Conservation (phyloP, 768 basidiomycete species). For the Roridomyces roridus region DNA sequence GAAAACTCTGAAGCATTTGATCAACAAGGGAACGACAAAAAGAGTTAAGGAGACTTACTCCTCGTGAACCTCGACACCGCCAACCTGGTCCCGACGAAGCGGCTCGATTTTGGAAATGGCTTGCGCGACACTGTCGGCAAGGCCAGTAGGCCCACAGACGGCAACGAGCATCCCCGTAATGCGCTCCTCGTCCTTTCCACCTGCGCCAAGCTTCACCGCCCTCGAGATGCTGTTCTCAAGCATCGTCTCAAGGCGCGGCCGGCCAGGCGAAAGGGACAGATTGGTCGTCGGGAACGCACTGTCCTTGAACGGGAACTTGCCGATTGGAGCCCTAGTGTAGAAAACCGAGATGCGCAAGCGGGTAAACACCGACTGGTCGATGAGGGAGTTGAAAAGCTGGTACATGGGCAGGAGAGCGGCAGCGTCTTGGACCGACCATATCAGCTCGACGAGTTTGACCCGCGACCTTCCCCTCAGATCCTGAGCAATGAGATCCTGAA, state of each 20-base stretch:
- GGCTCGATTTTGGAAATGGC: conserved; percentile 41
- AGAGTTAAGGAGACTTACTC: conserved; percentile 24
- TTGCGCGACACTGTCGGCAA: conserved; percentile 42
- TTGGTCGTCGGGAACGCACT: conserved; percentile 35
- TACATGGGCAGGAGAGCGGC: conserved; percentile 41
- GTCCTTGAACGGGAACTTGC: conserved; percentile 36
- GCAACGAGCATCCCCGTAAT: conserved; percentile 46
- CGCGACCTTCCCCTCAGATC: conserved; percentile 40
- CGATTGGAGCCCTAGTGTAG: conserved; percentile 45
- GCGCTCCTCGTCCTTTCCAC: conserved; percentile 28
- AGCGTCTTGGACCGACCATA: conserved; percentile 55
- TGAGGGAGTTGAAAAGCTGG: conserved; percentile 42
- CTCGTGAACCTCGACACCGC: conserved; percentile 50
- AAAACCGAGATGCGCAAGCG: conserved; percentile 44
- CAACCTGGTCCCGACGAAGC: conserved; percentile 39
- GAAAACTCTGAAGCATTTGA: conserved; percentile 1
- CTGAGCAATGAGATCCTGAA: conserved; percentile 54
- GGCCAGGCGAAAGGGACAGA: conserved; percentile 45
- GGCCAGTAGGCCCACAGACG: conserved; percentile 48
- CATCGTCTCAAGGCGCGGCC: conserved; percentile 46
- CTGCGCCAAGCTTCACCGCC: conserved; percentile 37
- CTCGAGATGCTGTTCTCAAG: conserved; percentile 40
- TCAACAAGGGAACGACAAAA: neutral
- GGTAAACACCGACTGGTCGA: conserved; percentile 30
- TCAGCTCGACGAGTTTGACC: conserved; percentile 51